Evolutionary conservation across 2,329 filamentous ascomycete species (phyloP).

Genomic region (Diplodia sapinea): DNA sequence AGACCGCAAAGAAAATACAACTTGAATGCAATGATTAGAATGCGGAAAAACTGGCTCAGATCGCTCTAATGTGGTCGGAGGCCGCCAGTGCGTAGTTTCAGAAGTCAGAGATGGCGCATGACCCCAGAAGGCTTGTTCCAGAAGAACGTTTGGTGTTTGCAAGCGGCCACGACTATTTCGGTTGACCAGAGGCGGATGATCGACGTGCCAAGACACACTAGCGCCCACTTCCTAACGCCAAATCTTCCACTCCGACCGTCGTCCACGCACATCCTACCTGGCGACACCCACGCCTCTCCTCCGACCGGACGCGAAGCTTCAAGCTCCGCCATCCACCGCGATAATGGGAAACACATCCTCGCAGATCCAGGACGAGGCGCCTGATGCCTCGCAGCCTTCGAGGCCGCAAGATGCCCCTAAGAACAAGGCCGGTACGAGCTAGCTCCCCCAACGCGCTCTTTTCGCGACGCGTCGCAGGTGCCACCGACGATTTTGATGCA

Average conservation of each 20-base stretch:
- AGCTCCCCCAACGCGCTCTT: conserved; percentile 10
- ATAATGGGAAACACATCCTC: conserved; percentile 28
- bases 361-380: conserved; percentile 14
- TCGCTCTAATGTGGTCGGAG: neutral
- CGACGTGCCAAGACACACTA: conserved; percentile 19
- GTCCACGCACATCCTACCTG: conserved; percentile 23
- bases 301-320: conserved; percentile 16
- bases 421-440: neutral
- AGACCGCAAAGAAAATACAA: neutral
- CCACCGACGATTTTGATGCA: conserved; percentile 24
- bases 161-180: conserved; percentile 15
- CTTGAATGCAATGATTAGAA: neutral
- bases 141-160: neutral
- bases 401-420: neutral
- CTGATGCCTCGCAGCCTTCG: conserved; percentile 2
- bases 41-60: neutral
- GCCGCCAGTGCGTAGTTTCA: too few species aligned
- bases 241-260: conserved; percentile 11
- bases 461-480: conserved; percentile 24
- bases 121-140: neutral
- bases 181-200: conserved; percentile 4
- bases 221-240: conserved; percentile 22
- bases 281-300: conserved; percentile 15
- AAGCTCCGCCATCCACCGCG: conserved; percentile 18
- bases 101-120: neutral